Evolutionary conservation across 495 filamentous ascomycete genomes (phyloP), one percentile per base, ranked within the genome.

Genomic region (Lophium mytilinum): DNA sequence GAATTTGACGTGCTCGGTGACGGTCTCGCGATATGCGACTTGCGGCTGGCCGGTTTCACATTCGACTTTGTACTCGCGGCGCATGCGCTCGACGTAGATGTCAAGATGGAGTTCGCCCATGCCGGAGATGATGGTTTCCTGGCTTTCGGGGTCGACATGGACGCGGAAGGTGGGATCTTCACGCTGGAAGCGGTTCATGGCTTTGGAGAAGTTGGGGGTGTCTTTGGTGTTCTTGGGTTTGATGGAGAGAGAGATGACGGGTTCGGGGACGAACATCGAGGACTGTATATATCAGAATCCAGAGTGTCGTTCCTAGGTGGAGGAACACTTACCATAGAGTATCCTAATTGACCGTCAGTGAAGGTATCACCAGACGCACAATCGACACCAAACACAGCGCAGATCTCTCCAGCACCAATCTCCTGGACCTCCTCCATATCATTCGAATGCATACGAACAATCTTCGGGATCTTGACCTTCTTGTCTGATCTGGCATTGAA

Each of bases 391-490:
- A 99, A 99, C 53, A 99, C 91, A 50, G 94, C 94, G 67, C 94
- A 97, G 53, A 99, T 97, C 69, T 99, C 94, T 66, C 94, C 94
- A 39, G 94, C 90, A 42, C 89, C 87, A 49, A 99, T 86, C 69
- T 96, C 91, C 46, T 68, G 75, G 12, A 95, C 87, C 61, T 99
- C 94, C 72, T 97, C 94, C 94, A 99, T 93, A 69, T 99, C 94
- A 68, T 97, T 96, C 35, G 90, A 95, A 77, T 99, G 94, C 94
- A 99, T 99, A 45, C 94, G 88, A 47, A 99, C 94, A 66, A 99
- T 99, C 64, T 91, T 86, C 18, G 94, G 94, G 56, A 97, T 83
- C 72, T 95, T 93, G 69, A 99, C 85, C 75, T 93, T 97, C 79
- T 97, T 96, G 69, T 89, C 84, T 50, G 80, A 90, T 58, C 92